Base-by-base conservation (phyloP, 2,329 filamentous ascomycete species). In the Calonectria pauciramosa region DNA sequence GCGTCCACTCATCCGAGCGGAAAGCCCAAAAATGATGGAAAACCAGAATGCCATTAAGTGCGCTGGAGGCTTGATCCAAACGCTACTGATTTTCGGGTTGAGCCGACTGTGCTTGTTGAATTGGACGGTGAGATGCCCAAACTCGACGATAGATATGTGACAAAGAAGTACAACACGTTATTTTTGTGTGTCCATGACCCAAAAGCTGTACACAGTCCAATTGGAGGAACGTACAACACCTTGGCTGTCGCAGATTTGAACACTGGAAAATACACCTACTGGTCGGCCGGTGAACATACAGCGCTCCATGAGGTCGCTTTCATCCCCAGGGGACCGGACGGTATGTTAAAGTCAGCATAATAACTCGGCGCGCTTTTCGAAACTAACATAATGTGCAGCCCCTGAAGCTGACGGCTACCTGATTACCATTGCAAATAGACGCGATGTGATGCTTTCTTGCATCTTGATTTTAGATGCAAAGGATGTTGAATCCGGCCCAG, bases 121-220 rank as follows among this genome's bases (percentile, higher is more conserved):
- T 34, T 64, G 23, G 36, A 47, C 28, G 60, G 60, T 30, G 60
- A 64, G 38, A 64, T 64, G 60, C 60, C 60, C 16, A 64, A 64
- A 16, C 14, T 64, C 13, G 60, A 64, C 20, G 60, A 64, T n/a
- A 47, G 60, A 20, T 64, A 44, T 13, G 14, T 18, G 4, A 64
- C 60, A n/a, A 64, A 47, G 26, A 28, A 47, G 23, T 64, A 64
- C 36, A 64, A 47, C 60, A 64, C 23, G 10, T 11, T 64, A 11
- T 64, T 30, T 20, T 30, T 64, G 16, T 47, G 60, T 23, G 59
- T 63, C 36, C 60, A 64, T 36, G 36, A 64, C 47, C 38, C 60
- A 23, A 47, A 47, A 2, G 59, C 59, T 20, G 20, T 38, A 20
- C 36, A 41, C 16, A 63, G 59, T 20, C 59, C 59, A 11, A 32